Base-by-base conservation (phyloP, 192 early-diverging fungal species). In the Podochytrium sp. region DNA sequence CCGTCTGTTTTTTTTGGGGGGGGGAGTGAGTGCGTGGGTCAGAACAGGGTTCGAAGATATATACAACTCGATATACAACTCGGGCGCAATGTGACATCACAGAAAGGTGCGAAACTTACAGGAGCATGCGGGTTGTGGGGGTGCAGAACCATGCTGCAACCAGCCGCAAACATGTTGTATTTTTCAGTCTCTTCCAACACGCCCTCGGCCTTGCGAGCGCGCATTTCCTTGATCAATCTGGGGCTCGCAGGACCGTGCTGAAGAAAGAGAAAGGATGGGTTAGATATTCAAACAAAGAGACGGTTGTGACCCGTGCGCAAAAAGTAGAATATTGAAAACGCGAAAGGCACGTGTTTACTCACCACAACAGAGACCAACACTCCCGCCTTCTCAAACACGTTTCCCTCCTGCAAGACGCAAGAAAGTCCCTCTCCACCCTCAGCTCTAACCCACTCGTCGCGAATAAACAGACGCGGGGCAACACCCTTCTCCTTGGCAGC, bases 301-400 rank as follows among this genome's bases (percentile, higher is more conserved):
- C n/a, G n/a, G n/a, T n/a, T n/a, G n/a, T n/a, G n/a, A n/a, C n/a
- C n/a, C n/a, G n/a, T n/a, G n/a, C n/a, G n/a, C n/a, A n/a, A n/a
- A n/a, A n/a, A n/a, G n/a, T n/a, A n/a, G n/a, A n/a, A n/a, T n/a
- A n/a, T n/a, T n/a, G n/a, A n/a, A n/a, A n/a, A n/a, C n/a, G n/a
- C n/a, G n/a, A n/a, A n/a, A n/a, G n/a, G n/a, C n/a, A n/a, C n/a
- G n/a, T n/a, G 14, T 16, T 12, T 4, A 55, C 66, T 68, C 27
- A 65, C 67, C 12, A 99, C 92, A 50, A 95, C 84, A 14, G 94
- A 95, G 76, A 96, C 88, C 67, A 91, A 92, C 32, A 99, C 97
- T n/a, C 95, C 97, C 12, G 95, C 97, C 89, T 99, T 97, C 76
- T 97, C 95, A 82, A 95, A 95, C 25, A 94, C 94, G 52, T 91